A percentile compares a stretch with the other conserved stretches of the same genome.
Evolutionary conservation across 805 yeast species (phyloP).

Genomic region (Kuraishia borneana): DNA sequence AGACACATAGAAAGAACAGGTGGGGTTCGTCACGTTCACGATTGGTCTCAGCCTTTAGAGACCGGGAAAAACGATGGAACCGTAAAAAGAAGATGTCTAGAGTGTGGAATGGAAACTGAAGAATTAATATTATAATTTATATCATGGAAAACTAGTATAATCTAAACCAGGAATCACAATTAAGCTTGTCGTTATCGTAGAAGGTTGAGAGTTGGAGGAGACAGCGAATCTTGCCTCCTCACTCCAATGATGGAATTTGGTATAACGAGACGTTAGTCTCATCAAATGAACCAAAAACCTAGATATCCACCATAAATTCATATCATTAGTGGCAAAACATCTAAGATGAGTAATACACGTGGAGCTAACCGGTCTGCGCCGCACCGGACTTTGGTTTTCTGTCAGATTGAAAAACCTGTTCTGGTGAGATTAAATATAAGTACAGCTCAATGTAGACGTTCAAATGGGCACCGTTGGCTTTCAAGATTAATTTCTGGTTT

Average conservation of each 20-base stretch:
- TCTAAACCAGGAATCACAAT: not conserved
- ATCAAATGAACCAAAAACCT: constrained; percentile 1
- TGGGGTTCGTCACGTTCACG: constrained; percentile 59
- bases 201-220: not conserved
- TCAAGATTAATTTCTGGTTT: too few relatives aligned
- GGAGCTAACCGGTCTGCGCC: too few relatives aligned
- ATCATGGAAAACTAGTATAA: too few relatives aligned
- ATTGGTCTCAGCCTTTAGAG: constrained; percentile 51
- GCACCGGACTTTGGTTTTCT: too few relatives aligned
- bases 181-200: not conserved
- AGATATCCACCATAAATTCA: too few relatives aligned
- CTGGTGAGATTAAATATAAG: too few relatives aligned
- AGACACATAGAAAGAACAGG: constrained; percentile 48
- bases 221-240: not conserved
- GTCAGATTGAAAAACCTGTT: too few relatives aligned
- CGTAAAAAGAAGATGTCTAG: constrained; percentile 54
- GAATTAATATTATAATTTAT: constrained; percentile 43
- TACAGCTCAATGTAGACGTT: too few relatives aligned
- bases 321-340: too few relatives aligned
- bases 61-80: constrained; percentile 26
- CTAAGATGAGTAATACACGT: too few relatives aligned
- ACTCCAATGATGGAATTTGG: not conserved
- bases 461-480: too few relatives aligned
- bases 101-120: constrained; percentile 78
- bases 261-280: not conserved